Conservation (phyloP, 257 asterid species). For the Galeopsis tetrahit region DNA sequence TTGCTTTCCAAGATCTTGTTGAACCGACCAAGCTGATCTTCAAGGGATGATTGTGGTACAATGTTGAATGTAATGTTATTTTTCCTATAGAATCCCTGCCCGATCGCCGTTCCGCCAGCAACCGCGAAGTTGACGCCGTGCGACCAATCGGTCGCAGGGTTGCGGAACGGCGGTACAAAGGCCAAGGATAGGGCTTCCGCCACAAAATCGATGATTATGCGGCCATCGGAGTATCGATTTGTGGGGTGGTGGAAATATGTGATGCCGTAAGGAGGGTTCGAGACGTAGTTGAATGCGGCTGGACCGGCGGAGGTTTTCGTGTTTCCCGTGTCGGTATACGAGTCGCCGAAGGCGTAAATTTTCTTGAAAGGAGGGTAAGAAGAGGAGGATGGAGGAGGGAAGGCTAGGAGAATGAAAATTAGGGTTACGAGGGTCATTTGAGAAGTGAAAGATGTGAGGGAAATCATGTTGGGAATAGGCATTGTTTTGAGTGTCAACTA, state of each 20-base stretch:
- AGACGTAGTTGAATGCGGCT: conserved; percentile 54
- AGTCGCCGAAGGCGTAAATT: conserved; percentile 80
- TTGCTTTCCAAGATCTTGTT: conserved; percentile 43
- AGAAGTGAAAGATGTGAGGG: neutral
- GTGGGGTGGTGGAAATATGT: conserved; percentile 85
- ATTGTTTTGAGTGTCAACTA: neutral
- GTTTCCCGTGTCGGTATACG: conserved; percentile 89
- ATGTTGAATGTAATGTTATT: conserved; percentile 62
- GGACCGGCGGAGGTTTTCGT: conserved; percentile 71
- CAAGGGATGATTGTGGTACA: conserved; percentile 69
- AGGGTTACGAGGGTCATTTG: conserved; percentile 33
- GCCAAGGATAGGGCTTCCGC: conserved; percentile 62
- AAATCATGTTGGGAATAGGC: neutral
- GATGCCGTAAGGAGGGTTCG: conserved; percentile 70
- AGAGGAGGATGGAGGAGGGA: conserved; percentile 13
- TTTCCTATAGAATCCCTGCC: conserved; percentile 58
- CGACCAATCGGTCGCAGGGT: conserved; percentile 42
- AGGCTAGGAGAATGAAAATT: conserved; percentile 22
- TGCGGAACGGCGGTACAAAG: conserved; percentile 57
- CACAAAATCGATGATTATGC: conserved; percentile 69
- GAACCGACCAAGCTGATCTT: conserved; percentile 68
- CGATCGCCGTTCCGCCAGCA: conserved; percentile 76
- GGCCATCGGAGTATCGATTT: conserved; percentile 84
- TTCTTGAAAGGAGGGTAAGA: conserved; percentile 55
- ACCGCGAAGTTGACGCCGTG: conserved; percentile 74